Evolutionary conservation across 78 protist genomes (phyloP), one percentile per base, ranked within the genome.

Genomic region (Dictyostelium firmibasis): DNA sequence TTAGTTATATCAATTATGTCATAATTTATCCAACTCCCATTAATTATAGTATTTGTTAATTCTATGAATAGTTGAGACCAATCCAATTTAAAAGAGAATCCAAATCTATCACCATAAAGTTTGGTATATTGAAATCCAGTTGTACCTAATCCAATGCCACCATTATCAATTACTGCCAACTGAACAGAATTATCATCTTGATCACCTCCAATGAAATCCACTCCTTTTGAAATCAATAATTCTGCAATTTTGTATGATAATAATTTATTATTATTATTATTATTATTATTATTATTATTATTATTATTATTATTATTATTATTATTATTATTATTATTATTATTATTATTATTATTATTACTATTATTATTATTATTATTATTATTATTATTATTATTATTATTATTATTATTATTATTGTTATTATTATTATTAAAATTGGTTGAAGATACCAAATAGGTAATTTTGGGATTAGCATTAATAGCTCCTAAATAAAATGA

Each of bases 101-200:
- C 60, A 53, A 85, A 44, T 8, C 1, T 18, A 18, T 38, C 83
- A 50, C 82, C 82, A n/a, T 31, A 50, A 9, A 85, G 13, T 27
- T 31, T 27, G 0, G 10, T 6, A 11, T 35, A 25, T 27, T 81
- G 47, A 33, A 67, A 85, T 0, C 91, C 82, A 3, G 91, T 53
- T 69, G 64, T 5, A 33, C 91, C 81, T 8, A 85, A 33, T 35
- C 85, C 85, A 2, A 67, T 25, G 38, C 16, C 25, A 23, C 67
- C 83, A 33, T 35, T 47, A 14, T 38, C 91, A 8, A 74, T 74
- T 29, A 67, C 82, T 20, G 64, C 47, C 8, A n/a, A 9, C 74
- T 85, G 91, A 29, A 85, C 70, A 50, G 50, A 44, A 16, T 47
- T 74, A 50, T 85, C 91, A 50, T 85, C 83, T 31, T 74, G 57